Evolutionary conservation across 2,329 filamentous ascomycete species (phyloP), one percentile per base, ranked within the genome.

Genomic region (Ophiocordyceps robertsii): DNA sequence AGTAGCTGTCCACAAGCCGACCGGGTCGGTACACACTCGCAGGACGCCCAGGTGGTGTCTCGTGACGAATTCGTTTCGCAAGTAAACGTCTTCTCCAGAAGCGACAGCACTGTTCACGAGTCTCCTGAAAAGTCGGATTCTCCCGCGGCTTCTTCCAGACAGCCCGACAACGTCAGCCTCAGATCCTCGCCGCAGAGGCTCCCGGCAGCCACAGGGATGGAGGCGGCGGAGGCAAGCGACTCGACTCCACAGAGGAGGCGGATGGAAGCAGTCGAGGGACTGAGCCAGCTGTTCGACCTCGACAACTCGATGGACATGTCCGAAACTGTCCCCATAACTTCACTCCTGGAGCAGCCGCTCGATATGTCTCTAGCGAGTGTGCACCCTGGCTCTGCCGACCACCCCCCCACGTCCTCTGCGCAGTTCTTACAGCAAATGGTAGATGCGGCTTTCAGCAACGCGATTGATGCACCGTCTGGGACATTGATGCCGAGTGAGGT

Each of bases 21-120:
- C 11, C 37, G 24, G 21, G 24, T 19, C 39, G 9, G 11, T 16
- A 38, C 44, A 30, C 50, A 49, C 38, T 54, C 49, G 35, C 58
- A 56, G 44, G 57, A 53, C 42, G 54, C 56, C 35, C 59, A 60
- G 39, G 38, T 54, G 31, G 31, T 40, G 39, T 29, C 37, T 29
- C 41, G 36, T 3, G n/a, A 38, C 16, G 30, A 36, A 2, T 53
- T 52, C 10, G 43, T 49, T 10, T 42, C 44, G 16, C 47, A 42
- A 27, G 37, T 43, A 6, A 46, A 46, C 29, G 45, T 42, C 14
- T 44, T 50, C 16, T 44, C 37, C 19, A 43, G 46, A 8, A 52
- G 47, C 16, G 44, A 50, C 39, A 31, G 41, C 19, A 43, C 44
- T 9, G 44, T 41, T 14, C 43, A 39, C 19, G 13, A 35, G 17